Conservation (phyloP, 108 stramenopile genomes). For the Fragilariopsis cylindrus region DNA sequence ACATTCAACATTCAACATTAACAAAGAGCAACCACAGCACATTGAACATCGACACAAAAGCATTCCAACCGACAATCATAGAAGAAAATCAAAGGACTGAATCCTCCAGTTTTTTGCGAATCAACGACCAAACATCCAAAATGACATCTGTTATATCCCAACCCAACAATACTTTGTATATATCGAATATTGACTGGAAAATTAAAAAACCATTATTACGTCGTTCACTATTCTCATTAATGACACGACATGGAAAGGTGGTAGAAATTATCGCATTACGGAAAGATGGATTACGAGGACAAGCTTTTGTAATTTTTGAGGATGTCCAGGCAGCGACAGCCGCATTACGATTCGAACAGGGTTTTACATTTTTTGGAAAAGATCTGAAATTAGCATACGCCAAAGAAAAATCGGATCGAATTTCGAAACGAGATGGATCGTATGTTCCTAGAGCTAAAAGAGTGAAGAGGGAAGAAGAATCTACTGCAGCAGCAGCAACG, state of each 20-base stretch:
- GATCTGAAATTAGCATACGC: constrained; percentile 88
- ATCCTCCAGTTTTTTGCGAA: not conserved
- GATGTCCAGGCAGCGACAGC: constrained; percentile 86
- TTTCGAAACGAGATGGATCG: constrained; percentile 86
- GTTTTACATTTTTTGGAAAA: constrained; percentile 91
- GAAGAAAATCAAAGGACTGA: too few relatives aligned
- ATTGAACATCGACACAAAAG: not conserved
- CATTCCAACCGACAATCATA: not conserved
- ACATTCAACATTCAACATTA: too few relatives aligned
- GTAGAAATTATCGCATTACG: constrained; percentile 82
- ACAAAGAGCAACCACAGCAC: too few relatives aligned
- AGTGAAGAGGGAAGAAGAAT: constrained; percentile 30
- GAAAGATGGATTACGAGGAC: constrained; percentile 80
- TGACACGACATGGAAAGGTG: constrained; percentile 93
- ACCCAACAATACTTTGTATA: constrained; percentile 90
- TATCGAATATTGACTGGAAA: constrained; percentile 97
- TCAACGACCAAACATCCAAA: not conserved
- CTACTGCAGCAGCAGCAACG: not conserved
- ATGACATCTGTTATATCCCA: constrained; percentile 32
- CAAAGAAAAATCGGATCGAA: constrained; percentile 81
- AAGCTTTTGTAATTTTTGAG: constrained; percentile 94
- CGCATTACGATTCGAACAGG: constrained; percentile 86
- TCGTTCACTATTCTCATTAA: constrained; percentile 87
- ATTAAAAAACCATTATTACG: constrained; percentile 92
- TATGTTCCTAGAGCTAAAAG: constrained; percentile 76